Conservation (phyloP, 83 land plant genomes). For the Thuja plicata region DNA sequence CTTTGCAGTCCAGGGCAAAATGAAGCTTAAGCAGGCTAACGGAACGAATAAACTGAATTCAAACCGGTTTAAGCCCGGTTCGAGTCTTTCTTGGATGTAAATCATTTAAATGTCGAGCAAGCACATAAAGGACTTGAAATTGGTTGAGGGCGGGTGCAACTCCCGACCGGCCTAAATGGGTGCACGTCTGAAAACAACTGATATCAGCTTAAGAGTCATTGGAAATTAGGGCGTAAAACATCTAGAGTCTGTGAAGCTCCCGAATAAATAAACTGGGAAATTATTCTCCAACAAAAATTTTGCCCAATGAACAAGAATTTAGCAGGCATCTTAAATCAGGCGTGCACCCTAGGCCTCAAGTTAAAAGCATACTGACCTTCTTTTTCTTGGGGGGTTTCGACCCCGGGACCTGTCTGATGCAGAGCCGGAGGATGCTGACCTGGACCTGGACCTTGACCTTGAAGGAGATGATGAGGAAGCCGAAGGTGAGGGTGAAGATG, state of each 20-base stretch:
- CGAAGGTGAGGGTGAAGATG: not conserved
- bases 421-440: not conserved
- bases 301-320: not conserved
- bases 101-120: not conserved
- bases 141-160: not conserved
- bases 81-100: too few species aligned
- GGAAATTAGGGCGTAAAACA: too few species aligned
- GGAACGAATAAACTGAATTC: too few species aligned
- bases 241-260: too few species aligned
- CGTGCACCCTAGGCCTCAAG: not conserved
- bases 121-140: not conserved
- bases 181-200: too few species aligned
- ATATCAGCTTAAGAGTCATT: too few species aligned
- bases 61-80: too few species aligned
- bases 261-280: not conserved
- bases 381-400: slow-evolving; percentile 8
- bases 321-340: not conserved
- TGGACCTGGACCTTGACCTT: slow-evolving; percentile 2
- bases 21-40: too few species aligned
- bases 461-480: not conserved
- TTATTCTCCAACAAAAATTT: not conserved
- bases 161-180: not conserved
- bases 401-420: not conserved
- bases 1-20: not conserved
- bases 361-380: not conserved